Evolutionary conservation across 768 basidiomycete genomes (phyloP).

Genomic region (Podaxis sp.): DNA sequence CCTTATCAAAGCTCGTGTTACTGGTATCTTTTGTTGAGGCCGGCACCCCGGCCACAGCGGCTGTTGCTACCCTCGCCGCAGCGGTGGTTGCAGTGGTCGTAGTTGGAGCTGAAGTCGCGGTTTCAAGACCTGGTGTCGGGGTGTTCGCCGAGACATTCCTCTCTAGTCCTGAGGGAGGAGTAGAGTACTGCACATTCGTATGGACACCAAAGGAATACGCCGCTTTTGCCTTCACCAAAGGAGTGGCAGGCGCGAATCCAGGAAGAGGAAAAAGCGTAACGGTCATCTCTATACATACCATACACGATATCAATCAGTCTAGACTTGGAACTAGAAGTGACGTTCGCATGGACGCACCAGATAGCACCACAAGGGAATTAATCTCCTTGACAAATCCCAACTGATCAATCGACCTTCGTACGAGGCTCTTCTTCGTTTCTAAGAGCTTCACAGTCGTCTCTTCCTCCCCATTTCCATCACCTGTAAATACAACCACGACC

Average conservation of each 20-base stretch:
- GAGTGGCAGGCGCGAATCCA: slow-evolving; percentile 65
- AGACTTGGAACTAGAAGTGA: neutral
- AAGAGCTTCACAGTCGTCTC: slow-evolving; percentile 36
- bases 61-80: neutral
- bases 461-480: slow-evolving; percentile 23
- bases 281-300: slow-evolving; percentile 54
- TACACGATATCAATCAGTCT: neutral
- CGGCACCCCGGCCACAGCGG: neutral
- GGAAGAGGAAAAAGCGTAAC: slow-evolving; percentile 80
- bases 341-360: slow-evolving; percentile 52
- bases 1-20: neutral
- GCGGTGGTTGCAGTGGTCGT: neutral
- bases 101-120: neutral
- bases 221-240: slow-evolving; percentile 72
- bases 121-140: slow-evolving; percentile 28
- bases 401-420: slow-evolving; percentile 80
- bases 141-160: slow-evolving; percentile 21
- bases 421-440: slow-evolving; percentile 66
- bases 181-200: slow-evolving; percentile 52
- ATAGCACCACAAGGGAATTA: slow-evolving; percentile 82
- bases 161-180: slow-evolving; percentile 25
- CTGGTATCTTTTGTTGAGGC: neutral
- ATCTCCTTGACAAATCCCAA: slow-evolving; percentile 82
- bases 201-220: slow-evolving; percentile 83
- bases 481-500: slow-evolving; percentile 21